Base-by-base conservation (phyloP, 257 asterid species). In the Linaria vulgaris region DNA sequence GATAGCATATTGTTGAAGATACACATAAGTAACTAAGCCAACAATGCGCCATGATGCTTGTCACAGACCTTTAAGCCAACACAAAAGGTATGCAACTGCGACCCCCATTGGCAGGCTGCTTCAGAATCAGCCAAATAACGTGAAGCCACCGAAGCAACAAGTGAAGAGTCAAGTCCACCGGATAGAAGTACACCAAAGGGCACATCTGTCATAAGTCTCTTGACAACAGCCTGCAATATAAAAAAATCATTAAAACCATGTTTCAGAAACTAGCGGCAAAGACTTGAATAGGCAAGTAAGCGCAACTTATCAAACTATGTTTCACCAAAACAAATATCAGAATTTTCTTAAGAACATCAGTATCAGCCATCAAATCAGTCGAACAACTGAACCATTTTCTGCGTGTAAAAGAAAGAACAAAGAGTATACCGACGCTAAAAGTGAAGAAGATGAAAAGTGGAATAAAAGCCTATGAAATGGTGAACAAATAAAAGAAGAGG, bases 101-200 rank as follows among this genome's bases (percentile, higher is more conserved):
- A 56, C 23, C 99, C 97, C 99, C 99, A 94, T 67, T 90, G 95
- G 60, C 73, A 53, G 43, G 95, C 82, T 44, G 95, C 88, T 38
- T 83, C 69, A 4, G 90, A 76, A 63, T 69, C 83, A n/a, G 87
- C 83, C 81, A 94, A 72, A 82, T 90, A 82, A 46, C 99, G 92
- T 65, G 88, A 82, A 64, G 96, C 92, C 78, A 94, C 97, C 6
- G 99, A 85, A 72, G 99, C 99, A 78, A 90, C 97, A 69, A 94
- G 95, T 12, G 99, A 94, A 31, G 99, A 90, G 82, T 94, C 99
- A 49, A 94, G 88, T 69, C 99, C 97, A 16, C 99, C 99, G 7
- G 99, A 94, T 73, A 94, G 78, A 81, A 94, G 96, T 57, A 94
- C 97, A 59, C 99, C 99, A 80, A 94, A 94, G 64, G 99, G 99